These are phyloP conservation scores for Verticillium nonalfalfae DNA, from an alignment of 2,329 filamentous ascomycete species.

Conservation along the genomic window DNA sequence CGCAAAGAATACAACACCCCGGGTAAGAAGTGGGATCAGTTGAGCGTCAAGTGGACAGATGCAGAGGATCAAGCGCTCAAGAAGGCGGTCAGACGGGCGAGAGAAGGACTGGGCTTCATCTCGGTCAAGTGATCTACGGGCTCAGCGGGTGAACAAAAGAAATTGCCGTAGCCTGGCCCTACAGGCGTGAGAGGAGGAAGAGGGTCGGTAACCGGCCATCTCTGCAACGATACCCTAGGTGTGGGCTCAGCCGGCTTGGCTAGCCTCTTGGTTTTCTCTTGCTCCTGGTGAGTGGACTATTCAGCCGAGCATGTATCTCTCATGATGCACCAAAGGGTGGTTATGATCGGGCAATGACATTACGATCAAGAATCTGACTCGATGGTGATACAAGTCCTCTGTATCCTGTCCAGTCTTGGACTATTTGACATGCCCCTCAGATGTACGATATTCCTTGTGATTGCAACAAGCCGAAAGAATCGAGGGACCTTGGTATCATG, in stretches of 20 bases:
- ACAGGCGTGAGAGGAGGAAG: too few species aligned
- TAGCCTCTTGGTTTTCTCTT: neutral
- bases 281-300: neutral
- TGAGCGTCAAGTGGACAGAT: slow-evolving; percentile 64
- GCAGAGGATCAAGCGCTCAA: slow-evolving; percentile 57
- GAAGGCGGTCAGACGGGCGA: slow-evolving; percentile 48
- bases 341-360: neutral
- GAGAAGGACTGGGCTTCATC: slow-evolving; percentile 59
- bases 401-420: too few species aligned
- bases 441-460: too few species aligned
- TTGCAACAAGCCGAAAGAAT: too few species aligned
- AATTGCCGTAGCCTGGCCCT: too few species aligned
- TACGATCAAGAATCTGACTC: too few species aligned
- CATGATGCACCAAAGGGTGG: neutral
- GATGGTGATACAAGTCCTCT: too few species aligned
- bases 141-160: neutral
- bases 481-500: too few species aligned
- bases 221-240: neutral
- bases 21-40: slow-evolving; percentile 59
- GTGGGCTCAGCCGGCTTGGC: neutral
- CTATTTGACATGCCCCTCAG: too few species aligned
- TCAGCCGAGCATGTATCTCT: neutral
- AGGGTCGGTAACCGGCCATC: neutral
- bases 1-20: slow-evolving; percentile 59
- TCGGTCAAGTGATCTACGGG: slow-evolving; percentile 46